Evolutionary conservation across 306 rosid genomes (phyloP), one percentile per base, ranked within the genome.

Genomic region (Nissolia schottii): DNA sequence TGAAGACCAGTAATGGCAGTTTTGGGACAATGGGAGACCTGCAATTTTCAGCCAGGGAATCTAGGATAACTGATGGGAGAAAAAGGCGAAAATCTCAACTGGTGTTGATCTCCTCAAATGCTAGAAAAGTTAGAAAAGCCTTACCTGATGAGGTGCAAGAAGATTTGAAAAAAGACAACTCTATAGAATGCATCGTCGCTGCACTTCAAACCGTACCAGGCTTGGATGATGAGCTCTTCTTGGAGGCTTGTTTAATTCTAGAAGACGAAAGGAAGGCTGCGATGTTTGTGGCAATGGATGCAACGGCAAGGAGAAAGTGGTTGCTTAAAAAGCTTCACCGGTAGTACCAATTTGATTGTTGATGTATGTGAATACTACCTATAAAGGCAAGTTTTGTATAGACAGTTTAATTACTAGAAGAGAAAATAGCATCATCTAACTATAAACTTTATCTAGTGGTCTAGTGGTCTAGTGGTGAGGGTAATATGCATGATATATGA

Each of bases 241-340:
- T 82, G 84, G 87, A 87, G 76, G 92, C 89, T 16, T 82, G 82
- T 82, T 48, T 75, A 51, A 75, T 80, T 31, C 78, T 87, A 14
- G 89, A 87, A 78, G 89, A 84, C 29, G 85, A 82, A 58, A 84
- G 85, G 38, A 78, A 82, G 61, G 87, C 89, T 48, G 69, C 64
- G 71, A 80, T 70, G 87, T 84, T 84, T 56, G 79, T 87, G n/a
- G 86, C 89, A 24, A 84, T 87, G 89, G 84, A 87, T 48, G 70
- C 77, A 32, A 31, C 79, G 10, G 67, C 84, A n/a, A 72, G 87
- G 53, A 71, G 67, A 58, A 82, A 70, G 56, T 87, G 91, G 91
- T 67, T 87, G 74, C 68, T 54, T 0, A 79, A 79, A 77, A 80
- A 75, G 56, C 83, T 87, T 51, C 49, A 67, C 50, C 27, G 11